These are phyloP conservation scores for Eucalyptus caleyi DNA, from an alignment of 345 rosid species.

Conservation along the genomic window DNA sequence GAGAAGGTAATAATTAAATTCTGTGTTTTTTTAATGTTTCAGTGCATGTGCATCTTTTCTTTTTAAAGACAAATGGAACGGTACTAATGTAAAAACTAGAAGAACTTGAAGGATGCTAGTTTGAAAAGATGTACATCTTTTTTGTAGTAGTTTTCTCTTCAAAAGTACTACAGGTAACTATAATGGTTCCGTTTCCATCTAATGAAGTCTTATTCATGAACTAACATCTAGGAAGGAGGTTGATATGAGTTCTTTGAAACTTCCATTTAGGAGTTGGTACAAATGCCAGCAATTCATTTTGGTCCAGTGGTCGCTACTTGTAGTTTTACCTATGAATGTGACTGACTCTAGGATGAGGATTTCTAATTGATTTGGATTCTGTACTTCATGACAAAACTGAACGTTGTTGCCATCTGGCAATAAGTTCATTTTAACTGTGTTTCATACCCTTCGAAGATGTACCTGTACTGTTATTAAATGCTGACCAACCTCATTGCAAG, in stretches of 20 bases:
- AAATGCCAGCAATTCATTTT: background rate
- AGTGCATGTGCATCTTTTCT: background rate
- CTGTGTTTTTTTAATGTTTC: background rate
- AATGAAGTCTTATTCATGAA: background rate
- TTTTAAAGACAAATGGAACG: background rate
- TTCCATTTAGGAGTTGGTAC: background rate
- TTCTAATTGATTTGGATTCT: background rate
- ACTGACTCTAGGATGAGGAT: background rate
- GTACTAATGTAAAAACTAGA: background rate
- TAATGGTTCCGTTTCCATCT: background rate
- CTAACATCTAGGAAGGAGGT: background rate
- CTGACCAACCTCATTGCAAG: background rate
- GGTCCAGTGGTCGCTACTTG: background rate
- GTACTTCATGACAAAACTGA: background rate
- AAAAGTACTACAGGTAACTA: background rate
- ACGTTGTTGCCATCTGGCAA: background rate
- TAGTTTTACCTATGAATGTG: background rate
- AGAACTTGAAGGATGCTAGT: background rate
- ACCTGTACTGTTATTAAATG: background rate
- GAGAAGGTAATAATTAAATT: conserved; percentile 47
- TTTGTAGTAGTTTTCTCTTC: background rate
- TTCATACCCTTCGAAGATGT: background rate
- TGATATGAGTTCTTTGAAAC: background rate
- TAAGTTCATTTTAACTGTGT: background rate
- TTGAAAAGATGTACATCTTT: background rate